Evolutionary conservation across 1,284 basidiomycete genomes (phyloP), one percentile per base, ranked within the genome.

Genomic region (Somion occarium): DNA sequence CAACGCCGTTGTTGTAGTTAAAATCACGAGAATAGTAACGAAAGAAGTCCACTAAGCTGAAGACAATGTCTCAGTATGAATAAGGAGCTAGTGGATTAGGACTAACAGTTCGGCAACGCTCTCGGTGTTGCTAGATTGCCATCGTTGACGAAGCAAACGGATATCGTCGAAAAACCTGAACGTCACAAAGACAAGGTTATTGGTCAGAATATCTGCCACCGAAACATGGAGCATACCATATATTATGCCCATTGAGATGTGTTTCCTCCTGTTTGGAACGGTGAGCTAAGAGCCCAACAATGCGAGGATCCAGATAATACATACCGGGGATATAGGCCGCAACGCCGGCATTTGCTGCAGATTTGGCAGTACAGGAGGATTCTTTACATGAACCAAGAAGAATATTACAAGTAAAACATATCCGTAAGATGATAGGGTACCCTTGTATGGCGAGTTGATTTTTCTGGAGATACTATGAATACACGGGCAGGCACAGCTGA

Each of bases 321-420:
- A 30, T 56, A 85, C 85, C 62, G 78, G 77, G 54, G 88, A 79
- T 62, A 93, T 89, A 26, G 90, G 88, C 47, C 89, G 85, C 56
- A 93, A 66, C 25, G 91, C 89, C 25, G 90, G 89, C 75, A 93
- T 87, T 68, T 91, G 85, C 73, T 94, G 91, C 58, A 94, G 75
- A 73, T 94, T 93, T 57, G 93, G 93, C 52, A 98, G 77, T 46
- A 97, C 90, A 20, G 93, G 90, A 50, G 93, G 92, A 60, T 91
- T 92, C 74, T 97, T 97, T 73, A 98, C 93, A 68, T 98, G 96
- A 46, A 93, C 86, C 49, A 98, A 83, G 73, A 94, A 99, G 74
- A 95, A 98, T 60, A 99, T 91, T 64, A 98, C 95, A 69, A 98
- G 86, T 53, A 99, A 80, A 60, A 97, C 96, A 73, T 97, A 98